Conservation (phyloP, 441 rosid genomes). For the Euphorbia corollata region DNA sequence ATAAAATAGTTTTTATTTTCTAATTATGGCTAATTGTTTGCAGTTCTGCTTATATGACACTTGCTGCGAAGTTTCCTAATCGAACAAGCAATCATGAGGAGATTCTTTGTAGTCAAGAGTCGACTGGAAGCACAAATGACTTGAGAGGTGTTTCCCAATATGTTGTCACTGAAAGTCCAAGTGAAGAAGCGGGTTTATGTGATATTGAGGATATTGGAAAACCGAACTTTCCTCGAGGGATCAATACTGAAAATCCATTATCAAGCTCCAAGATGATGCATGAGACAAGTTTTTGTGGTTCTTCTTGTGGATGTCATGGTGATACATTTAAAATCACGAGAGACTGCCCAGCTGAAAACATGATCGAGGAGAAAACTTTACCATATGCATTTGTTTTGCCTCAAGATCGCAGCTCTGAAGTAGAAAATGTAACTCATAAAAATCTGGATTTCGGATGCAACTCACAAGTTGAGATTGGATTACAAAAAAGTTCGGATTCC, state of each 20-base stretch:
- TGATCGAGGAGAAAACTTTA: not conserved
- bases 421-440: not conserved
- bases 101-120: not conserved
- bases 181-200: not conserved
- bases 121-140: not conserved
- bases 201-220: conserved; percentile 7
- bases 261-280: not conserved
- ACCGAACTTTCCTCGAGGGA: not conserved
- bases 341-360: not conserved
- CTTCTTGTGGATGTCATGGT: not conserved
- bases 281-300: not conserved
- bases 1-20: not conserved
- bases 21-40: not conserved
- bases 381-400: not conserved
- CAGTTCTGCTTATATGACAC: conserved; percentile 19
- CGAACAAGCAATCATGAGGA: not conserved
- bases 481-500: not conserved
- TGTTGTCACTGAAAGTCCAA: not conserved
- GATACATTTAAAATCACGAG: not conserved
- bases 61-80: conserved; percentile 16
- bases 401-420: not conserved
- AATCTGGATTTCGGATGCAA: not conserved
- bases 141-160: not conserved
- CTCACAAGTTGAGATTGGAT: not conserved
- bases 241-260: not conserved